Evolutionary conservation across 345 rosid genomes (phyloP), one percentile per base, ranked within the genome.

Genomic region (Salix viminalis): DNA sequence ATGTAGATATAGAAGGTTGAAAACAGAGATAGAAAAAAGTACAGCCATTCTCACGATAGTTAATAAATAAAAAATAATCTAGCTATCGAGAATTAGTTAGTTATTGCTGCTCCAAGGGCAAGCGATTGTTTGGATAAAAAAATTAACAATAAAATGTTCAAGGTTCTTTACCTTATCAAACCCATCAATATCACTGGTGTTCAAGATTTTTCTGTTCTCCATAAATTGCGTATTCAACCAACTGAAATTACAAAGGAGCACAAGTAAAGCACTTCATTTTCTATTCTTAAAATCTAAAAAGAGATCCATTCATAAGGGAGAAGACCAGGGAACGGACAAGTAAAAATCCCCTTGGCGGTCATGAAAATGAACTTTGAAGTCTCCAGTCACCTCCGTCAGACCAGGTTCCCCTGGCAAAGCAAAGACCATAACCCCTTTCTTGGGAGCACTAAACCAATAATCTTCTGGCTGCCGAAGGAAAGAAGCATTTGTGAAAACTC

Each of bases 351-450:
- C 97, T 79, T 94, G 92, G 14, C 88, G 88, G 41, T 94, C 98
- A 71, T 92, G 93, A 83, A 94, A 94, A 72, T 90, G 95, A 81
- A 94, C 86, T 82, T 92, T 94, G 87, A 94, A 91, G 82, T 94
- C 97, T 34, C 97, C 98, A 1, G 72, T 76, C 76, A 94, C 76
- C 86, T 91, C 91, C 41, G 95, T 80, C 37, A 95, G 88, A 79
- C 99, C 99, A 75, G 99, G 93, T 83, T 96, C 91, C 71, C 99
- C 94, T 7, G 99, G 99, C 78, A 95, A 62, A 48, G 99, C 96
- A 88, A 93, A 95, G 74, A 93, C 93, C 84, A 92, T 79, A 11
- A 91, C 84, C 72, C 99, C 99, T 82, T 95, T 95, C 85, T 87
- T 93, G 34, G 96, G 96, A 64, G 96, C 91, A 71, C 87, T 90